Evolutionary conservation across 108 stramenopile species (phyloP).

Genomic region (Seminavis robusta): DNA sequence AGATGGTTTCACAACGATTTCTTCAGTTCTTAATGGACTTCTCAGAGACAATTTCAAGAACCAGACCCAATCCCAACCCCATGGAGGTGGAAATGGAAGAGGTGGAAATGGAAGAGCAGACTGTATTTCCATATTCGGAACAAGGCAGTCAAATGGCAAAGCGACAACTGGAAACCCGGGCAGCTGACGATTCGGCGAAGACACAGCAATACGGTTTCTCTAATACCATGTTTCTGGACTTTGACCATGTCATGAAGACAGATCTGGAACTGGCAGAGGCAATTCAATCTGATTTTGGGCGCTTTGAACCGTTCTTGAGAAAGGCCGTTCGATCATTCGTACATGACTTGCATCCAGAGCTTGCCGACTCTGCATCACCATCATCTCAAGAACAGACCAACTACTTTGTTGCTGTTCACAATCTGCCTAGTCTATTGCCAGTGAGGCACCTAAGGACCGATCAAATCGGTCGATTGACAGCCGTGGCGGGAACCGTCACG

Average conservation of each 20-base stretch:
- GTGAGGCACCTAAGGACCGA: constrained; percentile 77
- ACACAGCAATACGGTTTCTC: constrained; percentile 36
- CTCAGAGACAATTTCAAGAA: constrained; percentile 35
- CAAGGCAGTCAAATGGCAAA: constrained; percentile 61
- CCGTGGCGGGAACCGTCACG: constrained; percentile 92
- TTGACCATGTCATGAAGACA: constrained; percentile 48
- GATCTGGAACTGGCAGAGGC: constrained; percentile 83
- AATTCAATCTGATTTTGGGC: constrained; percentile 74
- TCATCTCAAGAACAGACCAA: not conserved
- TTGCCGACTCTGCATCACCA: constrained; percentile 28
- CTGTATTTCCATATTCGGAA: constrained; percentile 67
- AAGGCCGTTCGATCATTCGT: constrained; percentile 59
- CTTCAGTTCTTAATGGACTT: constrained; percentile 62
- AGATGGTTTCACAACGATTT: constrained; percentile 67
- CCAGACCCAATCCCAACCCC: constrained; percentile 17
- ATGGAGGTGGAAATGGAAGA: constrained; percentile 13
- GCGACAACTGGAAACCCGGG: constrained; percentile 42
- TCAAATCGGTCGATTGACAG: constrained; percentile 69
- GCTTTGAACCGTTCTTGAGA: constrained; percentile 83
- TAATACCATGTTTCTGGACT: constrained; percentile 73
- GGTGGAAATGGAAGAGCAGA: constrained; percentile 13
- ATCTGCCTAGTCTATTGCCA: constrained; percentile 51
- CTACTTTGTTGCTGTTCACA: constrained; percentile 87
- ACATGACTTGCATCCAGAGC: constrained; percentile 47
- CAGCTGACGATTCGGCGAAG: constrained; percentile 20